phyloP scores from a whole-genome alignment of 2,329 filamentous ascomycete species.

The Epichloe coenophiala region DNA sequence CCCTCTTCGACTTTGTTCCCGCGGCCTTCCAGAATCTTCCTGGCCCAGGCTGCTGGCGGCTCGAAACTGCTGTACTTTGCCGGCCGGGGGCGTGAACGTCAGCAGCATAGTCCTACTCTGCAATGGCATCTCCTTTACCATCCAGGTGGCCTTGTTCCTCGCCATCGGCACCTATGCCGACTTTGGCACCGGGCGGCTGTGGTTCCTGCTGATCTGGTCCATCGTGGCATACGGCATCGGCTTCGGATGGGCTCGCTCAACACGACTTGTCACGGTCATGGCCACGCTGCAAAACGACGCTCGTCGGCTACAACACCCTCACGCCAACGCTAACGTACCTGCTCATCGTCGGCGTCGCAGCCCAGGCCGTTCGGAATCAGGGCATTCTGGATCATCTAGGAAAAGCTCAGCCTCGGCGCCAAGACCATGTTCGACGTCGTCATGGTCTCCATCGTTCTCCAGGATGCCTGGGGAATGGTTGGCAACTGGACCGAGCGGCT shows the following conservation, averaged over 20 bases:
- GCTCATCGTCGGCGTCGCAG: slow-evolving; percentile 49
- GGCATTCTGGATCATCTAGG: slow-evolving; percentile 47
- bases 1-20: slow-evolving; percentile 50
- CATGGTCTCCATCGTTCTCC: slow-evolving; percentile 44
- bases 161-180: slow-evolving; percentile 42
- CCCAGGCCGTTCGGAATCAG: slow-evolving; percentile 51
- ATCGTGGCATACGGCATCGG: slow-evolving; percentile 48
- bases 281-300: slow-evolving; percentile 49
- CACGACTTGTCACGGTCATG: slow-evolving; percentile 54
- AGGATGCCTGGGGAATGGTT: slow-evolving; percentile 37
- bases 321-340: slow-evolving; percentile 51
- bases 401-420: slow-evolving; percentile 42
- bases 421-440: slow-evolving; percentile 61
- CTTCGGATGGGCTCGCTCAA: slow-evolving; percentile 58
- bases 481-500: slow-evolving; percentile 31
- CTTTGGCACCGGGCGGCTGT: slow-evolving; percentile 51
- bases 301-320: slow-evolving; percentile 52
- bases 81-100: slow-evolving; percentile 45
- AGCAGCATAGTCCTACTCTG: slow-evolving; percentile 51
- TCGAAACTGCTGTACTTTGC: slow-evolving; percentile 39
- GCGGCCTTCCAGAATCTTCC: slow-evolving; percentile 51
- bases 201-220: slow-evolving; percentile 48
- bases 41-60: slow-evolving; percentile 40
- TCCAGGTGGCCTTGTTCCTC: slow-evolving; percentile 46
- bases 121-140: slow-evolving; percentile 55